phyloP scores from a whole-genome alignment of 2,329 filamentous ascomycete species.

The Pestalotiopsis sp. region DNA sequence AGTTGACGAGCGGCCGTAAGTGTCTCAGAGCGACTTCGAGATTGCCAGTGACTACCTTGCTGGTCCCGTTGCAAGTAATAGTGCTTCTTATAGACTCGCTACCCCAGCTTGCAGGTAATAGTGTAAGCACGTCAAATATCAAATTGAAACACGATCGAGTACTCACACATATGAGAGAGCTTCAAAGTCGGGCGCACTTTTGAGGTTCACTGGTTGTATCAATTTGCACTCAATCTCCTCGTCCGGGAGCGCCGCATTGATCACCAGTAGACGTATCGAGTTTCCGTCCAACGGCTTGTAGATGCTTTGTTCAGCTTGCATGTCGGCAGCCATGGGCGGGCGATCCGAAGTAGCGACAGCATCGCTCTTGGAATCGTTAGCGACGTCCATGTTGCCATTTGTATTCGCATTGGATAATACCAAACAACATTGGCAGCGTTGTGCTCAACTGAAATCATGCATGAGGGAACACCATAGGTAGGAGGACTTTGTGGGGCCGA shows the following conservation, averaged over 20 bases:
- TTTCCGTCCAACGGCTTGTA: constrained; percentile 14
- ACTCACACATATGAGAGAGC: constrained; percentile 18
- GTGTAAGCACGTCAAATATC: too few relatives aligned
- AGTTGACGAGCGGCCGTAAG: constrained; percentile 16
- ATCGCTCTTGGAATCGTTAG: neutral
- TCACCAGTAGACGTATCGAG: constrained; percentile 17
- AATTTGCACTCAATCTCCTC: constrained; percentile 21
- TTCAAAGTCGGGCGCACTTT: constrained; percentile 17
- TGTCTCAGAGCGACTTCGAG: constrained; percentile 19
- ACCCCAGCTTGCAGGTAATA: constrained; percentile 12
- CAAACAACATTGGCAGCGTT: too few relatives aligned
- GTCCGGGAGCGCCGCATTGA: constrained; percentile 17
- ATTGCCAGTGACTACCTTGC: constrained; percentile 19
- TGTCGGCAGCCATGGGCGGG: neutral
- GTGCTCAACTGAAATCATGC: too few relatives aligned
- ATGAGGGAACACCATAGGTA: too few relatives aligned
- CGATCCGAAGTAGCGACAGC: neutral
- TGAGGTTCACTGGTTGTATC: constrained; percentile 12
- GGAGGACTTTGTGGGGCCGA: too few relatives aligned
- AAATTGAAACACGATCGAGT: neutral
- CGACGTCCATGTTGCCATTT: neutral
- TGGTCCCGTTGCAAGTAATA: constrained; percentile 20
- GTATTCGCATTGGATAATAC: too few relatives aligned
- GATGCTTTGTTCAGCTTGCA: constrained; percentile 2
- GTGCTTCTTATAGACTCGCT: constrained; percentile 15